phyloP scores from a whole-genome alignment of 2,329 filamentous ascomycete genomes.

The Sporothrix mexicana region DNA sequence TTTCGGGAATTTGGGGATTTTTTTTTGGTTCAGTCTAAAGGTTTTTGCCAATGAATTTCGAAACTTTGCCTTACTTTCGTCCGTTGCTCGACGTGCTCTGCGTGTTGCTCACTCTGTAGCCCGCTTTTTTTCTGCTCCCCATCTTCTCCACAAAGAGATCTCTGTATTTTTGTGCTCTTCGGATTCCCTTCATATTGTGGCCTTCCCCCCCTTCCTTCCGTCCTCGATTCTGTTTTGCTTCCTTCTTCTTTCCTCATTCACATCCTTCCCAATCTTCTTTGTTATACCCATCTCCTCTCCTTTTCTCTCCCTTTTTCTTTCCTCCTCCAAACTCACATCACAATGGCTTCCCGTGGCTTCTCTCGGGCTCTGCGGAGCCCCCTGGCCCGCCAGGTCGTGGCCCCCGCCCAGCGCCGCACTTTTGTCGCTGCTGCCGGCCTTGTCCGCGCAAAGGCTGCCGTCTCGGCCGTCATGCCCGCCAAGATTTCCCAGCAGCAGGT shows the following conservation, averaged over 20 bases:
- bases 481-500: slow-evolving; percentile 62
- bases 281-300: not conserved
- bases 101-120: slow-evolving; percentile 1
- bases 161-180: slow-evolving; percentile 28
- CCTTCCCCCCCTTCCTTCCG: slow-evolving; percentile 26
- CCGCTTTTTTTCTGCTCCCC: slow-evolving; percentile 26
- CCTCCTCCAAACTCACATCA: slow-evolving; percentile 43
- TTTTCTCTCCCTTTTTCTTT: slow-evolving; percentile 34
- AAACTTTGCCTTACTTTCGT: slow-evolving; percentile 3
- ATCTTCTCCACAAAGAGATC: slow-evolving; percentile 29
- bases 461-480: slow-evolving; percentile 45
- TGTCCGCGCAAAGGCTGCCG: slow-evolving; percentile 59
- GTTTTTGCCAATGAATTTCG: not conserved
- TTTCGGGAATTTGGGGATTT: slow-evolving; percentile 2
- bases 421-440: slow-evolving; percentile 65
- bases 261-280: slow-evolving; percentile 2
- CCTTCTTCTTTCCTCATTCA: slow-evolving; percentile 16
- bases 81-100: not conserved
- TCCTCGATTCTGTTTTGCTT: slow-evolving; percentile 16
- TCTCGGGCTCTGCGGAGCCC: slow-evolving; percentile 69
- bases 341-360: slow-evolving; percentile 80
- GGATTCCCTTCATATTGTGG: slow-evolving; percentile 25
- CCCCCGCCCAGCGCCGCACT: slow-evolving; percentile 66
- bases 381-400: slow-evolving; percentile 67
- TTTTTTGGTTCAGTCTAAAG: slow-evolving; percentile 22